Evolutionary conservation across 1,139 yeast species (phyloP).

Genomic region (Taphrina wiesneri): DNA sequence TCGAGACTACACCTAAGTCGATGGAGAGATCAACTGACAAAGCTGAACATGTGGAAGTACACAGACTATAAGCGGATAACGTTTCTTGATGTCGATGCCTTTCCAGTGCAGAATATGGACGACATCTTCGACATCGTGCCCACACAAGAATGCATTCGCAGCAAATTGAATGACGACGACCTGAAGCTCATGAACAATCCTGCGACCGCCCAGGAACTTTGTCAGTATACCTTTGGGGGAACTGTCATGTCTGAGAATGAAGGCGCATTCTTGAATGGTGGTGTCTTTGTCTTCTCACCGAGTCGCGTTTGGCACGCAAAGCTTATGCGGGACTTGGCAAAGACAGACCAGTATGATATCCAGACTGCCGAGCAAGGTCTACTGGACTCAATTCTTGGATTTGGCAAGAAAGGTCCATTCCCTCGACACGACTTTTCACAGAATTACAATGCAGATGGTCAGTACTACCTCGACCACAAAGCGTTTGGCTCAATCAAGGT

Average conservation of each 20-base stretch:
- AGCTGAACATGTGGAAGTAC: constrained; percentile 58
- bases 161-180: constrained; percentile 4
- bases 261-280: constrained; percentile 14
- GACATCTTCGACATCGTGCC: constrained; percentile 47
- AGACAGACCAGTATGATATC: constrained; percentile 14
- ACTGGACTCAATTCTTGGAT: constrained; percentile 13
- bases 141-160: constrained; percentile 8
- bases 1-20: constrained; percentile 1
- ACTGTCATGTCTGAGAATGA: constrained; percentile 12
- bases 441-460: constrained; percentile 10
- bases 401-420: constrained; percentile 5
- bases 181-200: neutral
- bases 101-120: constrained; percentile 57
- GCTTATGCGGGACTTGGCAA: neutral
- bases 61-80: constrained; percentile 61
- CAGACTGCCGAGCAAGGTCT: constrained; percentile 19
- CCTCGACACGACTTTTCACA: constrained; percentile 6
- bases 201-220: neutral
- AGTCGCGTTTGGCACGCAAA: constrained; percentile 14
- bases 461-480: neutral
- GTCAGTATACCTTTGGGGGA: constrained; percentile 13
- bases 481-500: neutral
- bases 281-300: constrained; percentile 14
- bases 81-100: constrained; percentile 79
- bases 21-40: constrained; percentile 41